Evolutionary conservation across 352 stramenopile species (phyloP).

Genomic region (Pythium aquatile): DNA sequence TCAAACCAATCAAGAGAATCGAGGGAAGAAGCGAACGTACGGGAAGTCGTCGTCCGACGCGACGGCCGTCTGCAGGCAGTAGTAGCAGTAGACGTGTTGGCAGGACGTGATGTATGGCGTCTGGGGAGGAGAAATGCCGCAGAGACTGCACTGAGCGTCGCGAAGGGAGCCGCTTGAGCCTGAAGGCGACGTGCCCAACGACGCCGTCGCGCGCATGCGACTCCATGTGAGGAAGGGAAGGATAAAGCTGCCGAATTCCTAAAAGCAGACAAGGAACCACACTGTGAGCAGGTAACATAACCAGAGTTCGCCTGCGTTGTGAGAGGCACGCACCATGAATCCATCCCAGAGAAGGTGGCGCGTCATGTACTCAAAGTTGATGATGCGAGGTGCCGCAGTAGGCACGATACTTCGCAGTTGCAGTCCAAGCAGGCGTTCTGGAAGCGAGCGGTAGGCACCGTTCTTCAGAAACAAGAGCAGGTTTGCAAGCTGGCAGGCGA

Average conservation of each 20-base stretch:
- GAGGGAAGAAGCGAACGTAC: constrained; percentile 34
- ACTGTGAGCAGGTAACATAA: background rate
- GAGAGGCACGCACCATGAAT: constrained; percentile 55
- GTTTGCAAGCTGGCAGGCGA: constrained; percentile 69
- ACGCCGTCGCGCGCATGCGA: constrained; percentile 29
- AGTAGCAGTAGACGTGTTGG: constrained; percentile 87
- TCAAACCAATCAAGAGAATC: too few relatives aligned
- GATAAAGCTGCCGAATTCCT: constrained; percentile 83
- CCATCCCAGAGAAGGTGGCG: constrained; percentile 80
- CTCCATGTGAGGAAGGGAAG: constrained; percentile 74
- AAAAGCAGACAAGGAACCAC: background rate
- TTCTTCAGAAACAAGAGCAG: constrained; percentile 72
- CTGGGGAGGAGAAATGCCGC: constrained; percentile 54
- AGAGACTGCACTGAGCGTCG: constrained; percentile 57
- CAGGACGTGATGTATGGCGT: constrained; percentile 88
- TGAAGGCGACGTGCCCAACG: constrained; percentile 11
- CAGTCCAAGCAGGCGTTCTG: constrained; percentile 66
- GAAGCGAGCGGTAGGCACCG: constrained; percentile 67
- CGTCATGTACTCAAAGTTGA: constrained; percentile 89
- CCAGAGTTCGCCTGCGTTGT: background rate
- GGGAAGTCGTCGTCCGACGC: constrained; percentile 64
- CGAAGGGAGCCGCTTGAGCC: constrained; percentile 1
- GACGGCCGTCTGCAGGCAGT: constrained; percentile 78
- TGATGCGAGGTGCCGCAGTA: constrained; percentile 54
- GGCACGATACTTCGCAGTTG: constrained; percentile 63